Base-by-base conservation (phyloP, 805 yeast species). In the Hanseniaspora lachancei region DNA sequence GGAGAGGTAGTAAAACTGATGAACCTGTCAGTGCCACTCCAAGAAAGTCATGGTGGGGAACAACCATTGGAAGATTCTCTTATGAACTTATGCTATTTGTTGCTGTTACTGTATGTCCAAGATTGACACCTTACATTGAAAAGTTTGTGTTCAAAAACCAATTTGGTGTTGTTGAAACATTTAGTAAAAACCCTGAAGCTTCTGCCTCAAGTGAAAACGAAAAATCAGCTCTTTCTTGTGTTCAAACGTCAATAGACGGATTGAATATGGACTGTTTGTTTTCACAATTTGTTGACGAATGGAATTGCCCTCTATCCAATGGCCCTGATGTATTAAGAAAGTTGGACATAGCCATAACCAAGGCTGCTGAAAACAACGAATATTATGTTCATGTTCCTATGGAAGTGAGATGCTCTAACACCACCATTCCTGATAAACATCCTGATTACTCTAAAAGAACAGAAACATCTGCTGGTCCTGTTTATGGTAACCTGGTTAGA, bases 211-310 rank as follows among this genome's bases (percentile, higher is more conserved):
- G 15, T 20, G 50, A 35, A 21, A 34, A 53, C 18, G 50, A 53
- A 46, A 27, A 32, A n/a, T 39, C 50, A 16, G 50, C 47, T 8
- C 69, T 77, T 49, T 84, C 86, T 2, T 50, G 46, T 55, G 87
- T 89, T 12, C 88, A 83, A 63, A 77, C 79, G 57, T 84, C 95
- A 3, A 91, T 86, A 47, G 86, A 84, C 58, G 96, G 91, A 7
- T 79, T 91, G 63, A 88, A 86, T 68, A 87, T 91, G 95, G 97
- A 93, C 72, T 93, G 97, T 68, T 72, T 91, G 61, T 91, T 88
- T 68, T 81, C 89, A 46, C 98, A 91, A 69, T 89, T 82, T 70
- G 97, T 91, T 51, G 82, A 89, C 66, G 98, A 91, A 71, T 91
- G 97, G 97, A 89, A 93, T n/a, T 79, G 95, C 49, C 97, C 97